Evolutionary conservation across 495 filamentous ascomycete genomes (phyloP).

Genomic region (Neurospora sp.): DNA sequence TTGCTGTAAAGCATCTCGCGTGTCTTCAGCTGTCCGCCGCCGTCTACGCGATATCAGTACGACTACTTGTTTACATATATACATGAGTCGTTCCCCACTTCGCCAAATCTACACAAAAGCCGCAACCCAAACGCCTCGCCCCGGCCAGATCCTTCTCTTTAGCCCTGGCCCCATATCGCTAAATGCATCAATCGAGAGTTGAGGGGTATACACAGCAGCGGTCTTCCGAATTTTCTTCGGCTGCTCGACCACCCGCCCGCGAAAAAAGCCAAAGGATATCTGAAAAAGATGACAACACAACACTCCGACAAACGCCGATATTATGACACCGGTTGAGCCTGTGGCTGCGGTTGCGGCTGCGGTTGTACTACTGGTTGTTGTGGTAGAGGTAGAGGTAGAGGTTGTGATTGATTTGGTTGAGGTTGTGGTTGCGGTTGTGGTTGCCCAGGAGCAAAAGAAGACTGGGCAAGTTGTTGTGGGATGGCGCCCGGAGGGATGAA

Average conservation of each 20-base stretch:
- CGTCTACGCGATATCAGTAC: background rate
- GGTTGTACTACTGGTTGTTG: constrained; percentile 1
- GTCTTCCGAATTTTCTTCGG: constrained; percentile 1
- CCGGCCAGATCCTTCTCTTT: constrained; percentile 8
- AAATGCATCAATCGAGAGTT: constrained; percentile 23
- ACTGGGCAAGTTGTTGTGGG: background rate
- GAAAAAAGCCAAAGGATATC: background rate
- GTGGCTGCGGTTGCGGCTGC: constrained; percentile 3
- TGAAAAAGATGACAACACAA: background rate
- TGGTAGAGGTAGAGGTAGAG: background rate
- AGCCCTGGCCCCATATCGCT: constrained; percentile 16
- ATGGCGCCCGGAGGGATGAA: background rate
- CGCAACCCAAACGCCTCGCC: constrained; percentile 20
- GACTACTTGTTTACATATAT: constrained; percentile 9
- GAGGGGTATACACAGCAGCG: constrained; percentile 17
- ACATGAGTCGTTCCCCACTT: constrained; percentile 10
- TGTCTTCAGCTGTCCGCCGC: background rate
- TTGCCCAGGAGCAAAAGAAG: background rate
- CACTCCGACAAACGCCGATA: background rate
- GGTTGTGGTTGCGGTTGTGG: constrained; percentile 15
- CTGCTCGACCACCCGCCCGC: background rate
- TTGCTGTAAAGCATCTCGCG: background rate
- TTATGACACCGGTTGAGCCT: constrained; percentile 6
- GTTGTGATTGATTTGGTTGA: constrained; percentile 1
- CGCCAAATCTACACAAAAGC: constrained; percentile 18